Base-by-base conservation (phyloP, 805 yeast species). In the Saturnispora besseyi region DNA sequence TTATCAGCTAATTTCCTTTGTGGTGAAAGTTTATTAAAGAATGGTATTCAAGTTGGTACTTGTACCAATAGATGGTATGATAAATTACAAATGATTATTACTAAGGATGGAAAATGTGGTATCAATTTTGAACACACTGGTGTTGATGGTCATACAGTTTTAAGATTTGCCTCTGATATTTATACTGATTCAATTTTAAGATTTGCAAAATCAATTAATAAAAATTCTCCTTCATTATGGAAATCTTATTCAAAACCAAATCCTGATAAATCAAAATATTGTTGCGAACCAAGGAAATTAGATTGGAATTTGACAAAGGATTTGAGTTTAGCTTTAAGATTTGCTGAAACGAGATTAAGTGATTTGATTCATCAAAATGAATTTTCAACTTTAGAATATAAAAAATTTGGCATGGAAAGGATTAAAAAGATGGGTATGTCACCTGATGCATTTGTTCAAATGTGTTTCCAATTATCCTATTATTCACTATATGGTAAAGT, bases 1-100 rank as follows among this genome's bases (percentile, higher is more conserved):
- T 68, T 89, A 59, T 79, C 93, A 13, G 82, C 84, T 62, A 88
- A 89, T 62, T 84, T 87, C 83, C 75, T 89, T 41, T 89, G 96
- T 65, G 97, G 97, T 5, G 77, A 84, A 52, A 81, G 88, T 11
- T 77, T 75, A 34, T 70, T 89, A 37, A 87, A 86, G 54, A 78
- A 85, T 57, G 96, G 96, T 58, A 81, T 88, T 45, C 97, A 89
- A 68, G 83, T 84, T 32, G 97, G 97, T 52, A 87, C 96, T 4
- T 88, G 96, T 68, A 84, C 96, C 32, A 89, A 89, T 66, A 73
- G 97, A 63, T 89, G 96, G 68, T 89, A 88, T 63, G 97, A 89
- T 67, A 89, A 89, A 67, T 68, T 89, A 55, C 96, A 89, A 66
- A 75, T 89, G 56, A 89, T 89, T 48, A 79, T 89, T 49, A 87